A percentile compares a stretch with the other conserved stretches of the same genome.
phyloP scores from a whole-genome alignment of 2,329 filamentous ascomycete genomes.

The Sporothrix inflata region DNA sequence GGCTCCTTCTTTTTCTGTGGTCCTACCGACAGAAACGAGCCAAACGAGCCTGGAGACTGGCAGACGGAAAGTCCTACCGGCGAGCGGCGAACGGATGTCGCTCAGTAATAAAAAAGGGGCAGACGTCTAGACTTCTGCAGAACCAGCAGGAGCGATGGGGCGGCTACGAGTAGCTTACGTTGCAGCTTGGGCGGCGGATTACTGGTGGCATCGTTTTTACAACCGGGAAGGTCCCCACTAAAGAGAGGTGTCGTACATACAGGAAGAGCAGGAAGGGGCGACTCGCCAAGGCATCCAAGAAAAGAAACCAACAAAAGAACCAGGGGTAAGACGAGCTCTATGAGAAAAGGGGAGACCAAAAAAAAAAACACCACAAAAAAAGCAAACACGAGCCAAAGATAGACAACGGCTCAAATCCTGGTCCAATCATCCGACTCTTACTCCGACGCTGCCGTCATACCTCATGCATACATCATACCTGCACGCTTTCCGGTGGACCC shows the following conservation, averaged over 20 bases:
- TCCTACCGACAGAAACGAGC: constrained; percentile 1
- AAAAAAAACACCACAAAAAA: not conserved
- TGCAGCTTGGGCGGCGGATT: constrained; percentile 4
- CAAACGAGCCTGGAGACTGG: not conserved
- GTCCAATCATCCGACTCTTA: constrained; percentile 2
- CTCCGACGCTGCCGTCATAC: not conserved
- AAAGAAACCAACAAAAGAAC: not conserved
- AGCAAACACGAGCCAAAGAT: constrained; percentile 8
- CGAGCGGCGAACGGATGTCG: not conserved
- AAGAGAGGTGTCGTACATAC: not conserved
- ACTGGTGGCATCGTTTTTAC: not conserved
- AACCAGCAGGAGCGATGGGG: not conserved
- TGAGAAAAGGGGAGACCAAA: not conserved
- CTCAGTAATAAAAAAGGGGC: not conserved
- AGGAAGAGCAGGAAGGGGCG: constrained; percentile 1
- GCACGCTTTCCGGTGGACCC: constrained; percentile 39
- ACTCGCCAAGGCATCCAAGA: constrained; percentile 3
- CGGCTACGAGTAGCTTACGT: constrained; percentile 10
- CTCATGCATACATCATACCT: constrained; percentile 24
- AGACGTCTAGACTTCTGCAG: not conserved
- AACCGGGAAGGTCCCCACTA: not conserved
- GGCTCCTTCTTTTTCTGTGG: not conserved
- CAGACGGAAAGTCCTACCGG: not conserved
- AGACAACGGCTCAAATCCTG: not conserved
- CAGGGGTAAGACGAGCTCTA: not conserved